phyloP scores from a whole-genome alignment of 495 filamentous ascomycete species.

The Tuber umbilicatum region DNA sequence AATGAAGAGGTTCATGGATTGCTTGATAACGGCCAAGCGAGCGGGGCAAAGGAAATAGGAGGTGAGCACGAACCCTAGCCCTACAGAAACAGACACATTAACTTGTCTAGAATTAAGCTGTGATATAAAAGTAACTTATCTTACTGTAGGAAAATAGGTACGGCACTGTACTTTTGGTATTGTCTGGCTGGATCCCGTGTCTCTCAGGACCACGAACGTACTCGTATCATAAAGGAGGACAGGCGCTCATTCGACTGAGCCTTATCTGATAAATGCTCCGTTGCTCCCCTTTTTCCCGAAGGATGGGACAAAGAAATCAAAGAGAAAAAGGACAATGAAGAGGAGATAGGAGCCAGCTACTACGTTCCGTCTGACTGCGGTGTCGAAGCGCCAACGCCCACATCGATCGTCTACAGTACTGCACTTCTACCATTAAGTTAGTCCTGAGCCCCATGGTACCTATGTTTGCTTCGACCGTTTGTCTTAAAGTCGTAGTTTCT shows the following conservation, averaged over 20 bases:
- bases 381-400: background rate
- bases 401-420: background rate
- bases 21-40: background rate
- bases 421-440: background rate
- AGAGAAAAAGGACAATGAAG: background rate
- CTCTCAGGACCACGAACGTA: background rate
- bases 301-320: background rate
- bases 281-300: background rate
- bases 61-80: background rate
- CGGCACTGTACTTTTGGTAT: background rate
- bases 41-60: background rate
- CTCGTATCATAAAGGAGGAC: background rate
- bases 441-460: background rate
- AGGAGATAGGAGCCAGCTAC: background rate
- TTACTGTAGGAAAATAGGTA: background rate
- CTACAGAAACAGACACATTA: background rate
- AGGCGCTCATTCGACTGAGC: background rate
- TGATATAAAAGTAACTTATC: background rate
- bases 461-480: background rate
- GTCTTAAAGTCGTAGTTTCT: background rate
- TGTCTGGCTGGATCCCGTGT: background rate
- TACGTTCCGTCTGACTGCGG: background rate
- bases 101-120: background rate
- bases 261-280: background rate
- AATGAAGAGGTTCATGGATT: background rate